Base-by-base conservation (phyloP, 331 rosid species). In the Malus hybrid region DNA sequence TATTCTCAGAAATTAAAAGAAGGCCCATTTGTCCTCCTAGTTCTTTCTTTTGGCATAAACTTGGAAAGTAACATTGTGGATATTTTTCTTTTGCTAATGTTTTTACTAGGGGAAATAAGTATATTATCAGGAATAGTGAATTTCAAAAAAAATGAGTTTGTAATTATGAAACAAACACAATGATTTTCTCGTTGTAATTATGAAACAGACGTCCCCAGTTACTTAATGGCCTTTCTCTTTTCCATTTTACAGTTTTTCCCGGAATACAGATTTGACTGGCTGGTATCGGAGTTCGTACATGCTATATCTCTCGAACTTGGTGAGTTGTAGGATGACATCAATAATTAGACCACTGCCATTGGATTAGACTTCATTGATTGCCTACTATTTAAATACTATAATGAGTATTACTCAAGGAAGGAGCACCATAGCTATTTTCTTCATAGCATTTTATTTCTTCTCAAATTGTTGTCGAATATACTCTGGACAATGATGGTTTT, bases 241-340 rank as follows among this genome's bases (percentile, higher is more conserved):
- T 56, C 60, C 18, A 63, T 78, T 74, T 78, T 67, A 70, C 87
- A 93, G 98, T 75, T 91, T 44, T 88, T 89, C 79, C 98, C 98
- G 68, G 91, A 87, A 29, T 93, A 84, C 91, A 90, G 93, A 86
- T 80, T 93, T 65, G 85, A 84, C 44, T 87, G 98, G 97, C 76
- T 93, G 79, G 89, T 88, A 56, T 87, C 84, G 7, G 88, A 84
- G 18, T 93, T 91, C 80, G 75, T 78, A 18, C 77, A 81, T 67
- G 66, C 92, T 54, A 71, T 91, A 69, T 73, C 89, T 80, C 71
- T 82, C 72, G 98, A 93, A 82, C 87, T 93, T 77, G 98, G 98
- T 90, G 54, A 81, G 98, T 86, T 77, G 50, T 60, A 24, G 19
- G 16, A 74, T 50, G 57, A 34, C 27, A 18, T 46, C 14, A 16